Evolutionary conservation across 2,329 filamentous ascomycete genomes (phyloP), one percentile per base, ranked within the genome.

Genomic region (Diaporthe amygdali): DNA sequence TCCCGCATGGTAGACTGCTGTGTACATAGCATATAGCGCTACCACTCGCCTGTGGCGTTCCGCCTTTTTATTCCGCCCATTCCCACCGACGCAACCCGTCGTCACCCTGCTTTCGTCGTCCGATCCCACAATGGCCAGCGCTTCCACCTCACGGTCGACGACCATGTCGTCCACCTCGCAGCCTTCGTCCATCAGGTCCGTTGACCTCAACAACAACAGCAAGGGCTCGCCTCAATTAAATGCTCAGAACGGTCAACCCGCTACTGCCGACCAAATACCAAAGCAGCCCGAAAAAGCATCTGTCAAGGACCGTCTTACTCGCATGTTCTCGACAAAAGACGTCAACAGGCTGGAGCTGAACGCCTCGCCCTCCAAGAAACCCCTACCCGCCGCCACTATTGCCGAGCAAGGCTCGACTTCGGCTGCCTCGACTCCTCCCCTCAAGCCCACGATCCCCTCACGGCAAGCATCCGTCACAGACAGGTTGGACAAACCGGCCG

Each of bases 251-350:
- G 84, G 80, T 41, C 72, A 74, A 15, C 69, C 73, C 68, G 76
- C 75, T 66, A 69, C 73, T 56, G 70, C 71, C 64, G 83, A 84
- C 41, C 76, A 76, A 68, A 74, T 79, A 68, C 77, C 79, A 69
- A 85, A 80, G 74, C 81, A 80, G 68, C 76, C 81, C 70, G 89
- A 91, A 76, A 90, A 89, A 79, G 79, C 86, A 2, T 90, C 89
- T 17, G 89, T 92, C 81, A 92, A 91, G 78, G 89, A 90, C 77
- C 87, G 89, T 56, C 79, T 92, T 70, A 88, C 89, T 49, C 87
- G 90, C 82, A 92, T 92, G 86, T 92, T 92, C 81, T 90, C 87
- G 68, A 86, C 84, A 74, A 90, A 88, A 78, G 89, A 90, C 68
- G 78, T 83, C 25, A 76, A 79, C 49, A 81, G 79, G 69, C 78